Base-by-base conservation (phyloP, 192 early-diverging fungal species). In the Coemansia sp. region DNA sequence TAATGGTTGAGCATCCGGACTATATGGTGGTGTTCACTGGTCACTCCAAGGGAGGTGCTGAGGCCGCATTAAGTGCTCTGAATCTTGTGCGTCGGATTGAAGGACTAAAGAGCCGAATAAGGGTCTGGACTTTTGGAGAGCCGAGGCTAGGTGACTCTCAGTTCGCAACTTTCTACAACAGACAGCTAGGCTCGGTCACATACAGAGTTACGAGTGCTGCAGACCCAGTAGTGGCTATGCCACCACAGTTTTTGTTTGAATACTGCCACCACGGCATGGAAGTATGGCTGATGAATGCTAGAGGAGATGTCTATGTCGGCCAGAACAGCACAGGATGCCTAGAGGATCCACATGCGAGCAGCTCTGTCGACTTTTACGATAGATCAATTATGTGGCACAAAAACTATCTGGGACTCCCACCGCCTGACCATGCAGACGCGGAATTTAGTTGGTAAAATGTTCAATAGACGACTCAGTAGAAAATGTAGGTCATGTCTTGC, bases 121-220 rank as follows among this genome's bases (percentile, higher is more conserved):
- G 71, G 0, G 77, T 79, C 7, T 79, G 77, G 77, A 79, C 77
- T 4, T 79, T 79, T 61, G 77, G 77, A 4, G 58, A 74, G 71
- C 77, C 77, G 4, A 67, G 77, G 16, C 40, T 74, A 0, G 77
- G 77, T n/a, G 71, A 79, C 30, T 34, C 25, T 15, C 64, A 70
- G 61, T 79, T 79, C 53, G 60, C 77, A 33, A 62, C 40, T 5
- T 37, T 70, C 30, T 79, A 79, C 53, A 79, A 79, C 52, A 60
- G 53, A 4, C 57, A 60, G 25, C 39, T 79, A 29, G 77, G 77
- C 0, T 12, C 57, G 6, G 64, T 64, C 23, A 79, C 77, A n/a
- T 79, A 68, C 59, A 45, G 77, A 35, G 77, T 79, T 35, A 71
- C 68, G 0, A 74, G 77, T 21, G 48, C 26, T 4, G 77, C 71